Percentiles rank a stretch among this genome's conserved stretches.
These are phyloP conservation scores for Phytophthora agathidicida DNA, from an alignment of 352 stramenopile species.

Conservation along the genomic window DNA sequence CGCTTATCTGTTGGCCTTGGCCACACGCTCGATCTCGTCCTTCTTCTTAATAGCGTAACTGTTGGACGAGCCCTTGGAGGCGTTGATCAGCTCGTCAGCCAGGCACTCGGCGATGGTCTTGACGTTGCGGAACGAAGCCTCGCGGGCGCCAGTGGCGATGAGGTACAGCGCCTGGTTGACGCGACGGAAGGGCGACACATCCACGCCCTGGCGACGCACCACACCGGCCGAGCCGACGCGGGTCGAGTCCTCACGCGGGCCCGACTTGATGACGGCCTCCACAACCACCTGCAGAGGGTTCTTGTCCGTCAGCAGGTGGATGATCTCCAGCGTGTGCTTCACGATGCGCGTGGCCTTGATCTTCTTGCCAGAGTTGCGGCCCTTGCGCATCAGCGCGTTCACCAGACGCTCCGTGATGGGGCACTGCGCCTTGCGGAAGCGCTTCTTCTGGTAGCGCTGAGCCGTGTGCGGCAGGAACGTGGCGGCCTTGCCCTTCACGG, in stretches of 20 bases:
- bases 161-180: constrained; percentile 99
- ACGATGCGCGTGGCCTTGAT: constrained; percentile 99
- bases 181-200: constrained; percentile 99
- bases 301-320: constrained; percentile 99
- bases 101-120: constrained; percentile 99
- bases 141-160: constrained; percentile 96
- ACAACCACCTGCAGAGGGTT: constrained; percentile 99
- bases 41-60: constrained; percentile 99
- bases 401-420: constrained; percentile 98
- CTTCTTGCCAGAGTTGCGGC: constrained; percentile 99
- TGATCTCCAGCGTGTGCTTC: constrained; percentile 99
- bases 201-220: constrained; percentile 99
- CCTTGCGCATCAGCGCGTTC: constrained; percentile 98
- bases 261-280: constrained; percentile 93
- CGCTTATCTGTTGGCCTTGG: constrained; percentile 99
- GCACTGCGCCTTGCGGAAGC: constrained; percentile 99
- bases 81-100: constrained; percentile 99
- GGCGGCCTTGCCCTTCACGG: constrained; percentile 97
- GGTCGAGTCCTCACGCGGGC: constrained; percentile 99
- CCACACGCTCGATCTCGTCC: constrained; percentile 99
- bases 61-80: constrained; percentile 99
- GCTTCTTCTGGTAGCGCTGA: constrained; percentile 99
- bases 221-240: constrained; percentile 99
- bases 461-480: constrained; percentile 99
- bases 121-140: constrained; percentile 99